Evolutionary conservation across 371 early-diverging fungal genomes (phyloP), one percentile per base, ranked within the genome.

Genomic region (Parasitella parasitica): DNA sequence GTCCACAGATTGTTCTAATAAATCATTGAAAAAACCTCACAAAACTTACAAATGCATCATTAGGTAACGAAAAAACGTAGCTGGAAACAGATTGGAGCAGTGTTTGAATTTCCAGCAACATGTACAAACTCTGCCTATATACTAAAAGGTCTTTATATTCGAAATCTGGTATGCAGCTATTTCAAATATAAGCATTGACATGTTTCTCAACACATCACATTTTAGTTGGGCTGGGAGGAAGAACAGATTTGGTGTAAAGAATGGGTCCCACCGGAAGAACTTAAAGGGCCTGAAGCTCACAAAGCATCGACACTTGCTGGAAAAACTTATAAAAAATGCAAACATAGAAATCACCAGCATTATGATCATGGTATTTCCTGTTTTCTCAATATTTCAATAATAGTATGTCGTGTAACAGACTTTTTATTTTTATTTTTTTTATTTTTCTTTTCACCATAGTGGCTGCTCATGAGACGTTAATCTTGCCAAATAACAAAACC

Each of bases 61-160:
- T 62, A 88, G 89, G 89, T 92, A 15, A 88, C 90, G 12, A 73
- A 81, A 38, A 87, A 86, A 38, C 82, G 89, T n/a, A 84, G 85
- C 15, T 92, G 92, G 92, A 88, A 86, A 57, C 80, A 86, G 39
- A 82, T 92, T 34, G 81, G 86, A n/a, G 70, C 78, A 22, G 79
- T 84, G 0, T 90, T 92, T 72, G 83, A 91, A 43, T 87, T 92
- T 57, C 91, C 93, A 2, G 70, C 83, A 20, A 92, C 91, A 13
- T 91, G 93, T 68, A 92, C 91, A 30, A 92, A 91, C 72, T 84
- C 86, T 50, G 91, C 91, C n/a, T 91, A 86, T 69, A 88, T 90
- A 36, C 75, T 90, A 57, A 91, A 91, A 68, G 84, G 86, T 20
- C 77, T 90, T 1, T 92, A 92, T 63, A 85, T 84, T 49, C 75